phyloP scores from a whole-genome alignment of 208 protist species.

The Trypanosoma avium region DNA sequence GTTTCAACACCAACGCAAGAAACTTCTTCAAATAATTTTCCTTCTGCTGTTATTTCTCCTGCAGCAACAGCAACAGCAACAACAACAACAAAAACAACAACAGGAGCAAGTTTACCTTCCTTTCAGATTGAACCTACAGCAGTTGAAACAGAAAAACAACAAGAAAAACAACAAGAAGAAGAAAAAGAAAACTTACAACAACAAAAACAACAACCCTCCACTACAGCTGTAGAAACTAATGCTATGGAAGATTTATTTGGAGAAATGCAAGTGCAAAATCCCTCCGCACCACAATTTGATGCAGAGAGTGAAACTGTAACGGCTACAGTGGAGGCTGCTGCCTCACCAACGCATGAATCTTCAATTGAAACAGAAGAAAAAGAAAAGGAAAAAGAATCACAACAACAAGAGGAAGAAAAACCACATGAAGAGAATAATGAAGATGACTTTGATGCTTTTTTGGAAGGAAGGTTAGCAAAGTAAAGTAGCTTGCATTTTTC shows the following conservation, averaged over 20 bases:
- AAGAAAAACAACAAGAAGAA: neutral
- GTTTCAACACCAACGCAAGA: neutral
- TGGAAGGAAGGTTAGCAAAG: conserved; percentile 36
- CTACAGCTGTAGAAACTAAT: no score
- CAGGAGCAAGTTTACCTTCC: neutral
- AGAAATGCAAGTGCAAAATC: no score
- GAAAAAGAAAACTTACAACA: neutral
- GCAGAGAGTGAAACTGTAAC: no score
- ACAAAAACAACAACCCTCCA: neutral
- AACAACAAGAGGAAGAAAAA: conserved; percentile 4
- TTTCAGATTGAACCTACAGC: no score
- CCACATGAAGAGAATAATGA: conserved; percentile 29
- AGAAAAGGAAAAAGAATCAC: neutral
- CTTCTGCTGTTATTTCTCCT: no score
- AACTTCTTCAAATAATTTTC: no score
- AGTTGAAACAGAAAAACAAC: neutral
- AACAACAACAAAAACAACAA: neutral
- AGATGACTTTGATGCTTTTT: conserved; percentile 81
- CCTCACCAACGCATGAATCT: neutral
- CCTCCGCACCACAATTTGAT: no score
- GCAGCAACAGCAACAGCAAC: neutral
- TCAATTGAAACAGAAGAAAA: neutral
- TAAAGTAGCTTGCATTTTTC: neutral
- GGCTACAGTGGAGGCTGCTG: no score
- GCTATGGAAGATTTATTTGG: no score